Evolutionary conservation across 495 filamentous ascomycete species (phyloP), one percentile per base, ranked within the genome.

Genomic region (Penicillium bialowiezense): DNA sequence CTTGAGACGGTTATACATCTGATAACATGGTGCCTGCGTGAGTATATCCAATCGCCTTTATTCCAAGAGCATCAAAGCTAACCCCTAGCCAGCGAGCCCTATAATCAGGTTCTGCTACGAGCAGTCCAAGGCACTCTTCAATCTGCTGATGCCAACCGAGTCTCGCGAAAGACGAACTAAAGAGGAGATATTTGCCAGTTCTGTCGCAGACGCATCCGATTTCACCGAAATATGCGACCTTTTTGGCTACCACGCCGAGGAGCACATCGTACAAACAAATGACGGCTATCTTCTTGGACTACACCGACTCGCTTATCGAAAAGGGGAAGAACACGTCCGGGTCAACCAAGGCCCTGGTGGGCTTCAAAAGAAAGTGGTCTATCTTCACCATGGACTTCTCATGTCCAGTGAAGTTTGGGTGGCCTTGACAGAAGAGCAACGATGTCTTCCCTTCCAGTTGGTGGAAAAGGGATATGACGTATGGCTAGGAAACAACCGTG

Each of bases 361-460:
- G 58, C 51, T 88, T 13, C 78, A 76, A 68, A 96, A 95, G 71
- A 88, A 84, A 49, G 88, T 97, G 8, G 86, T 96, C 7, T 98
- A 97, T 67, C 73, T 98, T 52, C 93, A 98, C 67, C 93, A 98
- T 69, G 93, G 93, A 18, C 76, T 98, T 44, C 76, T 98, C 48
- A 98, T 98, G 93, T 96, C 95, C 67, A 96, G 91, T 67, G 93
- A 98, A 71, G 93, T 97, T 17, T 98, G 93, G 93, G 89, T 97
- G 15, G 95, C 89, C 63, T 70, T 90, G 58, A 91, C 92, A 3
- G 90, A 98, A 40, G 84, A 83, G 54, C 80, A 95, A 66, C 78
- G 90, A 45, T 89, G 83, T 51, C 73, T 98, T 10, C 90, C 93
- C 0, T 98, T 98, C 67, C 79, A 85, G 50, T 73, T 98, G 35